These are phyloP conservation scores for Fusarium sp. DNA, from an alignment of 2,329 filamentous ascomycete genomes.

Conservation along the genomic window DNA sequence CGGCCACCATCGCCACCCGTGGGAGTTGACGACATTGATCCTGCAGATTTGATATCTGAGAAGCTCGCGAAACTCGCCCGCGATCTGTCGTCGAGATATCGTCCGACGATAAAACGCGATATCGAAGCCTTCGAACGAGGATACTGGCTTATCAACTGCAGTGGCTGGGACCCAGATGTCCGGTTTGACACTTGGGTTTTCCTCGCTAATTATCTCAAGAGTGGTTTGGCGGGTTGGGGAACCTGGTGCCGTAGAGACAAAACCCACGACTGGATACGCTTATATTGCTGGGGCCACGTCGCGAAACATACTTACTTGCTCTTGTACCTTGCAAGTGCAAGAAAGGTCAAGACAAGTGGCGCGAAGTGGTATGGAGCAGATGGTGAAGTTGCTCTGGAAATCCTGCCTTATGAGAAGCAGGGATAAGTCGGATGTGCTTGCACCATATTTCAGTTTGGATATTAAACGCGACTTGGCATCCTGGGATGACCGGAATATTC, in stretches of 20 bases:
- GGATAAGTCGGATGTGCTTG: neutral
- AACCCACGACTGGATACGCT: slow-evolving; percentile 60
- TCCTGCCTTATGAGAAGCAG: slow-evolving; percentile 42
- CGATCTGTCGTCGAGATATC: slow-evolving; percentile 63
- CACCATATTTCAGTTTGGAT: neutral
- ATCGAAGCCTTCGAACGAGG: slow-evolving; percentile 74
- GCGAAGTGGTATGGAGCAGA: slow-evolving; percentile 74
- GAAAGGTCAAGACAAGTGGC: slow-evolving; percentile 66
- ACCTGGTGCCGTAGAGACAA: slow-evolving; percentile 64
- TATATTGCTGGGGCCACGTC: slow-evolving; percentile 84
- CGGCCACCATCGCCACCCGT: slow-evolving; percentile 64
- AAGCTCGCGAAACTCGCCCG: slow-evolving; percentile 63
- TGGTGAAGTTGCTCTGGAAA: slow-evolving; percentile 62
- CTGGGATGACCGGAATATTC: neutral
- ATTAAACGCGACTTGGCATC: neutral
- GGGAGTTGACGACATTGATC: slow-evolving; percentile 57
- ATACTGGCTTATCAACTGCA: slow-evolving; percentile 76
- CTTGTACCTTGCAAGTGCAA: slow-evolving; percentile 76
- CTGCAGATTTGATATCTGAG: slow-evolving; percentile 65
- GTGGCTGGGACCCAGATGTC: slow-evolving; percentile 60
- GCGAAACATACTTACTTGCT: slow-evolving; percentile 79
- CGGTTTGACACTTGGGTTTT: slow-evolving; percentile 70
- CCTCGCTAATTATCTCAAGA: slow-evolving; percentile 67
- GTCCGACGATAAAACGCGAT: slow-evolving; percentile 51
- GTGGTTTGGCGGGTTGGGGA: slow-evolving; percentile 73